These are phyloP conservation scores for Clarireedia homoeocarpa DNA, from an alignment of 2,329 filamentous ascomycete species.

Conservation along the genomic window DNA sequence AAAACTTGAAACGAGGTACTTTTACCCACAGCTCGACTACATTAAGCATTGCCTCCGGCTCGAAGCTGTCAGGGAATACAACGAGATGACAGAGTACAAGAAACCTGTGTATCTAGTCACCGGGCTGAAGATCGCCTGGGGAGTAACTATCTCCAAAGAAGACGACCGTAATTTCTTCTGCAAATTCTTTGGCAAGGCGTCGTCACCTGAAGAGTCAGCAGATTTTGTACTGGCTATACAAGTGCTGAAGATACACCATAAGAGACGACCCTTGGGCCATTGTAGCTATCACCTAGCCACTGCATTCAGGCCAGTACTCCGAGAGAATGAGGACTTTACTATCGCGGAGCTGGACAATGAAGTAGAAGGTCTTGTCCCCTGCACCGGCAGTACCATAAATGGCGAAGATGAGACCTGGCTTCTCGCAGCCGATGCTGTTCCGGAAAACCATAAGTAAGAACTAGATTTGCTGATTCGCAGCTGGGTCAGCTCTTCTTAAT, in stretches of 20 bases:
- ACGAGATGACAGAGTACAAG: background rate
- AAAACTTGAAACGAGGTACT: background rate
- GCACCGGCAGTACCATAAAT: background rate
- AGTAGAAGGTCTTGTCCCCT: background rate
- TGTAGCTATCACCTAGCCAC: background rate
- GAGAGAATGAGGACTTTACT: background rate
- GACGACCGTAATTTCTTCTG: background rate
- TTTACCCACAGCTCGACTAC: background rate
- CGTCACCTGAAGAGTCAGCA: background rate
- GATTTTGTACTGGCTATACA: background rate
- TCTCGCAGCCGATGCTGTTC: background rate
- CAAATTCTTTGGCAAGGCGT: background rate
- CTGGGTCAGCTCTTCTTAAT: no score
- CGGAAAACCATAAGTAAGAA: background rate
- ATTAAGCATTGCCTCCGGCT: background rate
- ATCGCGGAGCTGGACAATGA: background rate
- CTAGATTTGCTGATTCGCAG: no score
- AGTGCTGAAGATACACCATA: background rate
- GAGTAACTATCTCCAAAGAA: background rate
- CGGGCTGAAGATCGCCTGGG: background rate
- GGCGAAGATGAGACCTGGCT: background rate
- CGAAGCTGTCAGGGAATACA: background rate
- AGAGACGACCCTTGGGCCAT: background rate
- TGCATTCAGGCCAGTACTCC: background rate
- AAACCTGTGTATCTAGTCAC: background rate